Evolutionary conservation across 495 filamentous ascomycete species (phyloP).

Genomic region (Penicillium lagena): DNA sequence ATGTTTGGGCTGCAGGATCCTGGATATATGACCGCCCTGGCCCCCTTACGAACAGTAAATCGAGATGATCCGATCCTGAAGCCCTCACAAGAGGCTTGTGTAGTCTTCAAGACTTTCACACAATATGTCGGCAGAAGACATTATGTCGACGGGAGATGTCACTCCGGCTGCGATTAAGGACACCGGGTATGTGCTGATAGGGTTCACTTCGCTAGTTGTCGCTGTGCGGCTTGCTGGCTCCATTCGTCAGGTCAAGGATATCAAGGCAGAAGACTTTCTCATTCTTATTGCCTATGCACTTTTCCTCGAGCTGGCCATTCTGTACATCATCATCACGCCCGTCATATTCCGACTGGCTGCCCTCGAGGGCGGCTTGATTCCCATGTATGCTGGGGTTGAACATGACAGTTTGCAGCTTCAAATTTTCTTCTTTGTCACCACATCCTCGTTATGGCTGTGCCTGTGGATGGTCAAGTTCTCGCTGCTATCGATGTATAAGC

Average conservation of each 20-base stretch:
- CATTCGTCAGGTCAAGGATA: slow-evolving; percentile 3
- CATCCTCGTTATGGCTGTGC: slow-evolving; percentile 35
- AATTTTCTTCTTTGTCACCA: slow-evolving; percentile 36
- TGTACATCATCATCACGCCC: slow-evolving; percentile 29
- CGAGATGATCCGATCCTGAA: no score
- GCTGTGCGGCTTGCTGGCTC: slow-evolving; percentile 10
- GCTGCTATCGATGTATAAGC: slow-evolving; percentile 36
- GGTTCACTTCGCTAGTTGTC: slow-evolving; percentile 17
- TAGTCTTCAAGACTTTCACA: no score
- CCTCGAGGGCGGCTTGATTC: neutral
- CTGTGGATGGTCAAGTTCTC: slow-evolving; percentile 44
- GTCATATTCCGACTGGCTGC: slow-evolving; percentile 17
- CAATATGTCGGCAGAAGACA: neutral
- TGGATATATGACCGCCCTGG: no score
- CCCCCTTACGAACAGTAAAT: no score
- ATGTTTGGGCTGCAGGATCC: no score
- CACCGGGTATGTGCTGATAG: slow-evolving; percentile 22
- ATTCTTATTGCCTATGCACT: slow-evolving; percentile 19
- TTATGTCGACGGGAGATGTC: neutral
- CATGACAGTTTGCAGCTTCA: slow-evolving; percentile 19
- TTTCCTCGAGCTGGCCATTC: slow-evolving; percentile 23
- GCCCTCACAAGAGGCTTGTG: no score
- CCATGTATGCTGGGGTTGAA: slow-evolving; percentile 14
- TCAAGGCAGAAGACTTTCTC: slow-evolving; percentile 24
- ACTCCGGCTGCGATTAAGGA: slow-evolving; percentile 9